phyloP scores from a whole-genome alignment of 2,329 filamentous ascomycete genomes.

The Emergomyces pasteurianus region DNA sequence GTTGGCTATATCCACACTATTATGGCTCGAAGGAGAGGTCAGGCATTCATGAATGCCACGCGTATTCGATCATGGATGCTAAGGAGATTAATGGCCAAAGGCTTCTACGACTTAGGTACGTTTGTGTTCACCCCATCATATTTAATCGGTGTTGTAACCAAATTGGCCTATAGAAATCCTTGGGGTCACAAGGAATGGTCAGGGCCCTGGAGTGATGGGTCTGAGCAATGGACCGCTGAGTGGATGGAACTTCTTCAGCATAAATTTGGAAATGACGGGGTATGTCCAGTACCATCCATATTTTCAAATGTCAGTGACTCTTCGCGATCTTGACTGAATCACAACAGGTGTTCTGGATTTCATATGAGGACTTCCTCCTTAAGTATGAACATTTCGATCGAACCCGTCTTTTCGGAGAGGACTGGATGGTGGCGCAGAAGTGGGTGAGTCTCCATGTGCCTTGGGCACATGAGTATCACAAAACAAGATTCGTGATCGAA shows the following conservation, averaged over 20 bases:
- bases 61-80: constrained; percentile 48
- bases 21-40: constrained; percentile 27
- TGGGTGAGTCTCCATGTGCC: constrained; percentile 50
- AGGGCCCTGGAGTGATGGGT: constrained; percentile 71
- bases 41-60: constrained; percentile 38
- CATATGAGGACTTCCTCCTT: constrained; percentile 45
- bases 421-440: constrained; percentile 49
- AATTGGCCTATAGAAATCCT: constrained; percentile 48
- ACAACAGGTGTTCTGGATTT: constrained; percentile 46
- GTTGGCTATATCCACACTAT: constrained; percentile 30
- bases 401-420: constrained; percentile 47
- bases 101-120: constrained; percentile 49
- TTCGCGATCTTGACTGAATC: constrained; percentile 4
- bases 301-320: too few relatives aligned
- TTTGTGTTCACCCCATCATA: constrained; percentile 2
- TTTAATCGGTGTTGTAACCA: background rate
- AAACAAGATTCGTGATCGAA: constrained; percentile 47
- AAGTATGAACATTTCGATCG: constrained; percentile 50
- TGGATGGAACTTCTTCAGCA: constrained; percentile 63
- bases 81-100: constrained; percentile 50
- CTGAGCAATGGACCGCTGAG: constrained; percentile 71
- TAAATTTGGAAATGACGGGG: constrained; percentile 65
- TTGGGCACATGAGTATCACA: constrained; percentile 50
- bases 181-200: constrained; percentile 76
- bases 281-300: constrained; percentile 16